These are phyloP conservation scores for Yamadazyma atlantica DNA, from an alignment of 1,139 yeast genomes.

Conservation along the genomic window DNA sequence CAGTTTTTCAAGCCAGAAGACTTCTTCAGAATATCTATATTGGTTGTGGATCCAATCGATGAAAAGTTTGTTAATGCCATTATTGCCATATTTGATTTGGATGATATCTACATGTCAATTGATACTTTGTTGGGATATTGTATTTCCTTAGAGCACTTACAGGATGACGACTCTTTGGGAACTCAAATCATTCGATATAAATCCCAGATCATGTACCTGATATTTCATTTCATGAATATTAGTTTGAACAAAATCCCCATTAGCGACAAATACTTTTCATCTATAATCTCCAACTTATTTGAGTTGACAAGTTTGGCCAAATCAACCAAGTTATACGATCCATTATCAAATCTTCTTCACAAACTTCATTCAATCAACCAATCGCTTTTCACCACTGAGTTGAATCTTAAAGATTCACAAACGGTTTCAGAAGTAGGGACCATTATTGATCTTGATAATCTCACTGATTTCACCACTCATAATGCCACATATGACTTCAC, in stretches of 20 bases:
- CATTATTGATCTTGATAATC: slow-evolving; percentile 33
- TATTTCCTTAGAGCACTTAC: slow-evolving; percentile 31
- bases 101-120: slow-evolving; percentile 29
- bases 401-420: slow-evolving; percentile 24
- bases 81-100: slow-evolving; percentile 24
- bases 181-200: slow-evolving; percentile 39
- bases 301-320: slow-evolving; percentile 35
- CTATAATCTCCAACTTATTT: slow-evolving; percentile 27
- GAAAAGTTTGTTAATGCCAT: slow-evolving; percentile 24
- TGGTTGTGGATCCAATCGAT: slow-evolving; percentile 26
- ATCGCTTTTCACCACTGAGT: slow-evolving; percentile 24
- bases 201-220: slow-evolving; percentile 26
- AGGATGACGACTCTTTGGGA: slow-evolving; percentile 31
- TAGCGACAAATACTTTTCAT: slow-evolving; percentile 32
- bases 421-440: slow-evolving; percentile 34
- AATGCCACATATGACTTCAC: slow-evolving; percentile 16
- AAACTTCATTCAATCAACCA: slow-evolving; percentile 34
- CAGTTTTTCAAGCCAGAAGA: slow-evolving; percentile 33
- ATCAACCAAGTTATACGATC: slow-evolving; percentile 28
- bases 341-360: slow-evolving; percentile 25
- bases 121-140: slow-evolving; percentile 29
- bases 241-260: slow-evolving; percentile 34
- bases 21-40: slow-evolving; percentile 33
- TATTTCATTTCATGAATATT: slow-evolving; percentile 27
- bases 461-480: slow-evolving; percentile 9